phyloP scores from a whole-genome alignment of 805 yeast genomes.

The Metschnikowia sp. region DNA sequence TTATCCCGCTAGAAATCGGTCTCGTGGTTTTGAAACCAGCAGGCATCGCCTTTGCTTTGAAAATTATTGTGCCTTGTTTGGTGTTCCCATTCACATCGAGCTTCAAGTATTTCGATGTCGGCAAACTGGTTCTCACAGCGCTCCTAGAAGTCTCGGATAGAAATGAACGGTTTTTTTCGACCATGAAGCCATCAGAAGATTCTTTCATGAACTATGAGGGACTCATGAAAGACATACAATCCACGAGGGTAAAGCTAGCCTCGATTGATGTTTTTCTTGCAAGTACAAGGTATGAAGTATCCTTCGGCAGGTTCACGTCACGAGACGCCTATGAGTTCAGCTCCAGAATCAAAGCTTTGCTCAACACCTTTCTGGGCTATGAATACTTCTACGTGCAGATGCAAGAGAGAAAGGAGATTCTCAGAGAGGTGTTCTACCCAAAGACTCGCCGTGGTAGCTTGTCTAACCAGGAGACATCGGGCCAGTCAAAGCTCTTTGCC shows the following conservation, averaged over 20 bases:
- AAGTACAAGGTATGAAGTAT: constrained; percentile 21
- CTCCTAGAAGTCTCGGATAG: constrained; percentile 17
- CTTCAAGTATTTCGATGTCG: constrained; percentile 19
- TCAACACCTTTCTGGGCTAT: constrained; percentile 23
- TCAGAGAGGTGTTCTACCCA: constrained; percentile 15
- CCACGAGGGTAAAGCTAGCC: constrained; percentile 17
- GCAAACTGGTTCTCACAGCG: constrained; percentile 13
- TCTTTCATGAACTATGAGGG: constrained; percentile 23
- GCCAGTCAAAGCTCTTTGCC: constrained; percentile 25
- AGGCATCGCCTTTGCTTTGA: constrained; percentile 23
- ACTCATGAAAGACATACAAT: constrained; percentile 18
- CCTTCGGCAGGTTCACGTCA: constrained; percentile 27
- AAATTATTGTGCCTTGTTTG: constrained; percentile 17
- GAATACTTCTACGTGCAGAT: constrained; percentile 27
- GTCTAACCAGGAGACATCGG: constrained; percentile 4
- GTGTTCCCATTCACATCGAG: constrained; percentile 30
- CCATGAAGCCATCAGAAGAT: constrained; percentile 27
- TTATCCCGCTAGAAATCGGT: constrained; percentile 22
- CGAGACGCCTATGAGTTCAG: constrained; percentile 27
- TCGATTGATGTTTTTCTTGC: constrained; percentile 21
- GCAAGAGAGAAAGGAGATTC: constrained; percentile 25
- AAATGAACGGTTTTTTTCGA: constrained; percentile 21
- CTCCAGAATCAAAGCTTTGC: constrained; percentile 21
- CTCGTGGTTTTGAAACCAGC: constrained; percentile 23
- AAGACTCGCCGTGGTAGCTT: constrained; percentile 11